Evolutionary conservation across 495 filamentous ascomycete genomes (phyloP), one percentile per base, ranked within the genome.

Genomic region (Tuber microsphaerosporum): DNA sequence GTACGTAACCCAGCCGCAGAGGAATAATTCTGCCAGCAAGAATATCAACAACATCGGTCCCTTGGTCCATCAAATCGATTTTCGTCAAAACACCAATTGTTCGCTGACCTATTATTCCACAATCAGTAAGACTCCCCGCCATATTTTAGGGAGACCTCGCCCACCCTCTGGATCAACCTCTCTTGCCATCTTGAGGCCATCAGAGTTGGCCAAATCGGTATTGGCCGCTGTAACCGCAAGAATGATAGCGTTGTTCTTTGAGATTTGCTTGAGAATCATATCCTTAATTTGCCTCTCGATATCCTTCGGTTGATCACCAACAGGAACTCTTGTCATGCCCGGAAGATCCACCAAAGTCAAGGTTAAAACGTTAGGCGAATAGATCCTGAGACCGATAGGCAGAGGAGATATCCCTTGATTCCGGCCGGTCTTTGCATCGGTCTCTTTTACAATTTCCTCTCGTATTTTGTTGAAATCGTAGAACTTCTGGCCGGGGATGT

Each of bases 31-130:
- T 92, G 75, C 96, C 96, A 81, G 96, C 95, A 81, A 99, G 89
- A 87, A 99, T 99, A 86, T 99, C 96, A 79, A 99, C 95, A 26
- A 99, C 96, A 83, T 99, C 96, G 48, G 96, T 99, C 51, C 96
- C 96, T 43, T 97, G 94, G 85, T 99, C 96, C 96, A 99, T 99
- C 84, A 99, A 86, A 85, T 99, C 96, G 73, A 99, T 94, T 87
- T 99, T 99, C 74, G 94, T 98, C 82, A 99, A 88, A 79, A 99
- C 96, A 87, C 96, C 96, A 77, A 99, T 99, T 37, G 96, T 99
- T 82, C 96, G 89, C 86, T 98, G 96, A 42, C 81, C 75, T 77
- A 61, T 71, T 31, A 17, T 34, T 34, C 26, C n/a, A 14, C 19
- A 26, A 45, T 77, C 39, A 75, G 73, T 22, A 42, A 43, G 17